Conservation (phyloP, 2,329 filamentous ascomycete genomes). For the Paracoccidioides brasiliensis region DNA sequence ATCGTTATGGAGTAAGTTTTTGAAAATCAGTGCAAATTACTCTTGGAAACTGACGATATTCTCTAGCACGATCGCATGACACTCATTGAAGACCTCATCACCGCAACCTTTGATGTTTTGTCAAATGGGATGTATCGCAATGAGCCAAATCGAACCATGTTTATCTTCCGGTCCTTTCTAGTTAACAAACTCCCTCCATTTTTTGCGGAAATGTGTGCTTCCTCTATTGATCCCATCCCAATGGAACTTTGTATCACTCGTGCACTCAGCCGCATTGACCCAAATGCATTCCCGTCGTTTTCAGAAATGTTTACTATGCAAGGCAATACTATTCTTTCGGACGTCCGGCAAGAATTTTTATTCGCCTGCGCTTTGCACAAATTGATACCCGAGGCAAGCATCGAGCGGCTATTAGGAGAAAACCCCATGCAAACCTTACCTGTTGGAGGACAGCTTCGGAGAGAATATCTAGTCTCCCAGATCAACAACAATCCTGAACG, state of each 20-base stretch:
- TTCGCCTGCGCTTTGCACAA: conserved; percentile 82
- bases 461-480: conserved; percentile 64
- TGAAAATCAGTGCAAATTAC: background rate
- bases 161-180: conserved; percentile 73
- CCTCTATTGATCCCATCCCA: conserved; percentile 46
- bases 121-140: conserved; percentile 71
- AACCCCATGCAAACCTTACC: conserved; percentile 69
- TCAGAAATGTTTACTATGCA: conserved; percentile 51
- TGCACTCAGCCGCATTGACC: conserved; percentile 50
- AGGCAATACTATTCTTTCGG: conserved; percentile 46
- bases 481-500: conserved; percentile 65
- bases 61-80: conserved; percentile 59
- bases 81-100: conserved; percentile 67
- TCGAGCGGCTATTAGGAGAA: conserved; percentile 70
- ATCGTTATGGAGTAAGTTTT: conserved; percentile 59
- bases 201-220: conserved; percentile 43
- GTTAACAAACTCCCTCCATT: conserved; percentile 58
- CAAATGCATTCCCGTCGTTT: conserved; percentile 50
- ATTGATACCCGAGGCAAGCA: conserved; percentile 64
- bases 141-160: conserved; percentile 47
- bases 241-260: conserved; percentile 54
- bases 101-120: conserved; percentile 79
- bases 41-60: conserved; percentile 5
- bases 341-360: conserved; percentile 69
- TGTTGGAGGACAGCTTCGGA: conserved; percentile 58